These are phyloP conservation scores for Magnolia kwangsiensis DNA, from an alignment of 164 flowering plant species.

Conservation along the genomic window DNA sequence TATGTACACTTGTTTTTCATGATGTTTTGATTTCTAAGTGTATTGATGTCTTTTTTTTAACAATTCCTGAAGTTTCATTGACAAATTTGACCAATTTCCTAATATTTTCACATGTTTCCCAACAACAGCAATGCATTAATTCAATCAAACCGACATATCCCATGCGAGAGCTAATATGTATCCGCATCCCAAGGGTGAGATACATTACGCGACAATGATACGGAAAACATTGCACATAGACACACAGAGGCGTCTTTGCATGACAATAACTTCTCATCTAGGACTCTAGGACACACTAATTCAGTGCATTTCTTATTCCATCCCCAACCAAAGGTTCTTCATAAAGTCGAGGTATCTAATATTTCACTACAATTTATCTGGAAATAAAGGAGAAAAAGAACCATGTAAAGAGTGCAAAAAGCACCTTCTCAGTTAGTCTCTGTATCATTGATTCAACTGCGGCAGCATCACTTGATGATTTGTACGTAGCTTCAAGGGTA, in stretches of 20 bases:
- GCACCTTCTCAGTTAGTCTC: slow-evolving; percentile 79
- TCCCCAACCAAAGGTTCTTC: neutral
- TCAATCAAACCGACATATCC: too few species aligned
- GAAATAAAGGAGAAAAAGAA: neutral
- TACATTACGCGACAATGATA: too few species aligned
- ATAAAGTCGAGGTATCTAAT: neutral
- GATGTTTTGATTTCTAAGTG: too few species aligned
- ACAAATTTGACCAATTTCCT: too few species aligned
- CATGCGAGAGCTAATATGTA: too few species aligned
- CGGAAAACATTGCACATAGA: too few species aligned
- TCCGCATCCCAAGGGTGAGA: too few species aligned
- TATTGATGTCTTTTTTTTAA: too few species aligned
- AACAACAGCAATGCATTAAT: too few species aligned
- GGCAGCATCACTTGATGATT: slow-evolving; percentile 88
- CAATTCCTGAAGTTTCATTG: too few species aligned
- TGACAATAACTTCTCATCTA: neutral
- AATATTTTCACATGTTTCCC: too few species aligned
- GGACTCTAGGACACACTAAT: neutral
- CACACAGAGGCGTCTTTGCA: neutral
- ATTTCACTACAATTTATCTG: neutral
- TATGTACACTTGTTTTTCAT: too few species aligned
- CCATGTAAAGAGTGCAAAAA: neutral
- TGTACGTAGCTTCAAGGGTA: slow-evolving; percentile 97
- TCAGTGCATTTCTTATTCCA: neutral
- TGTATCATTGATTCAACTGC: slow-evolving; percentile 85